Evolutionary conservation across 306 rosid genomes (phyloP).

Genomic region (Begonia fuchsioides): DNA sequence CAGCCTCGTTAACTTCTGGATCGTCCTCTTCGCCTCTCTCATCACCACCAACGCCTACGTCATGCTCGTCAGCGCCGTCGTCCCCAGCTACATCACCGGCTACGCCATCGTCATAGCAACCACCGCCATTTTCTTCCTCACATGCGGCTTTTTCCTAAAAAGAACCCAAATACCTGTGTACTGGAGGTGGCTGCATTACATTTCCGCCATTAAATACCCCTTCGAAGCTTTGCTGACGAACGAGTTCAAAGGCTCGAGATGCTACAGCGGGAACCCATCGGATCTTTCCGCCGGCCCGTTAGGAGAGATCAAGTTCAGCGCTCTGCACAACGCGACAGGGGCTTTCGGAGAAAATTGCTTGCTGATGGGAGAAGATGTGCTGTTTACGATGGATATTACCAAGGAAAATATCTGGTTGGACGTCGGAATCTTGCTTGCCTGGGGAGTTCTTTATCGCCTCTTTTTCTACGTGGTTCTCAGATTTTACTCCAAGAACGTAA

Average conservation of each 20-base stretch:
- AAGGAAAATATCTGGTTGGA: conserved; percentile 35
- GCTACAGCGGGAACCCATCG: conserved; percentile 32
- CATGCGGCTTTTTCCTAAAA: conserved; percentile 77
- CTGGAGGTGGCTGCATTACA: conserved; percentile 82
- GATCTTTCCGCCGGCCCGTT: conserved; percentile 64
- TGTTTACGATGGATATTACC: conserved; percentile 44
- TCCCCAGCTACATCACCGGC: conserved; percentile 85
- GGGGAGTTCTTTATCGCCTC: conserved; percentile 78
- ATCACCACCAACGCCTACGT: conserved; percentile 78
- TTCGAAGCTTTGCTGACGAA: conserved; percentile 69
- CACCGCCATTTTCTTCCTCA: conserved; percentile 80
- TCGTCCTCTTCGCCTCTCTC: conserved; percentile 61
- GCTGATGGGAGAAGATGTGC: conserved; percentile 53
- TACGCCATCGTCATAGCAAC: conserved; percentile 88
- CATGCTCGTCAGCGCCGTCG: conserved; percentile 85
- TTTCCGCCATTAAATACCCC: conserved; percentile 84
- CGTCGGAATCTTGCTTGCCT: conserved; percentile 54
- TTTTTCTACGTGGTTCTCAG: conserved; percentile 76
- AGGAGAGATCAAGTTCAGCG: conserved; percentile 30
- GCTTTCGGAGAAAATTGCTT: conserved; percentile 11
- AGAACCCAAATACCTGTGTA: conserved; percentile 33
- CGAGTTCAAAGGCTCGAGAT: conserved; percentile 48
- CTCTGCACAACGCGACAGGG: conserved; percentile 7
- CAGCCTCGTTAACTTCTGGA: conserved; percentile 41
- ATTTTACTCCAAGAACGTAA: conserved; percentile 78